phyloP scores from a whole-genome alignment of 345 rosid species.

The Pseudoturritis turrita region DNA sequence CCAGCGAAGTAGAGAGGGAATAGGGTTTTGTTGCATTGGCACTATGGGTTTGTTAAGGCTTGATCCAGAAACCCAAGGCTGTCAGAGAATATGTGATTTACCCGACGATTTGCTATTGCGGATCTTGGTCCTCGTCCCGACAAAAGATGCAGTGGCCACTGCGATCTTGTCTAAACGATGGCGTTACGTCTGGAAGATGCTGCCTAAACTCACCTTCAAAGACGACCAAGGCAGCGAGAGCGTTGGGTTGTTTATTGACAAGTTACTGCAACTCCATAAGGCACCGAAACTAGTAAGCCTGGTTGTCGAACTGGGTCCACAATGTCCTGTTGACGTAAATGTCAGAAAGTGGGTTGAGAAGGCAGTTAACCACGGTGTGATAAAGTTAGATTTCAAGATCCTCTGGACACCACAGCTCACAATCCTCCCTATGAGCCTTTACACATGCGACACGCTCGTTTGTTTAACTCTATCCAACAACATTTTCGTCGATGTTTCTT shows the following conservation, averaged over 20 bases:
- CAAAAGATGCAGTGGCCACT: not conserved
- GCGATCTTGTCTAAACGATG: no score
- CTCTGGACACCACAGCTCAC: not conserved
- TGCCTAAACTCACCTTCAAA: not conserved
- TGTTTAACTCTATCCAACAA: not conserved
- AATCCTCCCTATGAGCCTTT: not conserved
- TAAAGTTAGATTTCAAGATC: not conserved
- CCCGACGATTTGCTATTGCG: not conserved
- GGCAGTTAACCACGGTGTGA: not conserved
- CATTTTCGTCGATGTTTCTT: not conserved
- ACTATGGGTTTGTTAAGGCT: not conserved
- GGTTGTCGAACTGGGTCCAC: not conserved
- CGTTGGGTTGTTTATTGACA: not conserved
- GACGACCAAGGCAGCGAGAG: not conserved
- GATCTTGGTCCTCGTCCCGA: not conserved
- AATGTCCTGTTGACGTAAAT: not conserved
- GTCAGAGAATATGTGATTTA: not conserved
- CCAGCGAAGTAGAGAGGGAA: not conserved
- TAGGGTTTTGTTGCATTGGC: not conserved
- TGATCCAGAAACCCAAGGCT: not conserved
- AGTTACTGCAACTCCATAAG: no score
- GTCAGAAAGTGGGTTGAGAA: not conserved
- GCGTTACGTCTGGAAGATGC: not conserved
- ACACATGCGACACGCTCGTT: not conserved
- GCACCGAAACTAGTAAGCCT: not conserved